These are phyloP conservation scores for Heritiera fomes DNA, from an alignment of 345 rosid species.

Conservation along the genomic window DNA sequence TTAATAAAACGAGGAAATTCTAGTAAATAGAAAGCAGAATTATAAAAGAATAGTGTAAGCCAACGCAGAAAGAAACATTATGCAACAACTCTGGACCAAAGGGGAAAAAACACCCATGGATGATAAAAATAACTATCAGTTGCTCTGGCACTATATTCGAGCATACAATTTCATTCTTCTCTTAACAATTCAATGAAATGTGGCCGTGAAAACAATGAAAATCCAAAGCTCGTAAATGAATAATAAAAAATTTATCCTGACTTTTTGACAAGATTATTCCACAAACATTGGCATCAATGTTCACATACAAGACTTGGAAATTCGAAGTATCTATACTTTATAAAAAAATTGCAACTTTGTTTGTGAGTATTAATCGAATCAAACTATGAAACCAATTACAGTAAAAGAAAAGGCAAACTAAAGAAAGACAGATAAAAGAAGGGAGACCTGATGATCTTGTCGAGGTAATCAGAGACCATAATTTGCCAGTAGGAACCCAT, in stretches of 20 bases:
- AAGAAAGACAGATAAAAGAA: background rate
- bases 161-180: background rate
- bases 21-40: too few species aligned
- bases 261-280: background rate
- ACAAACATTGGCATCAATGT: background rate
- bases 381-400: background rate
- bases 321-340: background rate
- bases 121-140: background rate
- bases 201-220: background rate
- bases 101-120: background rate
- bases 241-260: background rate
- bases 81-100: too few species aligned
- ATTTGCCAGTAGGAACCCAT: slow-evolving; percentile 84
- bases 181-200: background rate
- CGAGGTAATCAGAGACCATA: slow-evolving; percentile 76
- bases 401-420: background rate
- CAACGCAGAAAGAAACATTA: too few species aligned
- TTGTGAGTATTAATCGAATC: background rate
- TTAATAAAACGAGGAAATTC: too few species aligned
- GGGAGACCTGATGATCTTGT: slow-evolving; percentile 74
- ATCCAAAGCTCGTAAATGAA: background rate
- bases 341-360: background rate
- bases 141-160: background rate
- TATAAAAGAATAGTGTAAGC: too few species aligned
- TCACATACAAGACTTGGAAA: background rate